A percentile compares a stretch with the other conserved stretches of the same genome.
These are phyloP conservation scores for Austroboletus festivus DNA, from an alignment of 768 basidiomycete genomes.

Conservation along the genomic window DNA sequence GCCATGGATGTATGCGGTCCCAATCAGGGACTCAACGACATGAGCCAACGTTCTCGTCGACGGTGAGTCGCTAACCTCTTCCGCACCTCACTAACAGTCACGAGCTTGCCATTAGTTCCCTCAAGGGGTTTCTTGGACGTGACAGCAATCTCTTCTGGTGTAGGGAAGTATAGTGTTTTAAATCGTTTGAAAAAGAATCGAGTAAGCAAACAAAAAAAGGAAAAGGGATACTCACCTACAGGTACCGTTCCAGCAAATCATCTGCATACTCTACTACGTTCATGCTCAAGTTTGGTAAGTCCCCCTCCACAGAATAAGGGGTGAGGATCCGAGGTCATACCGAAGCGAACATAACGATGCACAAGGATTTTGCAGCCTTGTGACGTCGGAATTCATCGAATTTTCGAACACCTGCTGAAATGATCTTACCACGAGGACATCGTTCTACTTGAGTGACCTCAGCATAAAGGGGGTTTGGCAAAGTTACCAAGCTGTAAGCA, in stretches of 20 bases:
- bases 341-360: too few relatives aligned
- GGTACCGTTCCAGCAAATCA: too few relatives aligned
- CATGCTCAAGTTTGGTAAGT: too few relatives aligned
- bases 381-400: too few relatives aligned
- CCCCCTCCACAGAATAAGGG: too few relatives aligned
- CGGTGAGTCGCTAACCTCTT: constrained; percentile 37
- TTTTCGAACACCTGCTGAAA: too few relatives aligned
- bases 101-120: constrained; percentile 19
- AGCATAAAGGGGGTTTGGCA: neutral
- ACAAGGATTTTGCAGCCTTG: too few relatives aligned
- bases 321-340: too few relatives aligned
- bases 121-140: constrained; percentile 18
- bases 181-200: constrained; percentile 40
- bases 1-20: constrained; percentile 71
- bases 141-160: neutral
- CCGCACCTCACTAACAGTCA: constrained; percentile 25
- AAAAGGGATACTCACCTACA: too few relatives aligned
- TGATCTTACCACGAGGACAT: too few relatives aligned
- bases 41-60: constrained; percentile 86
- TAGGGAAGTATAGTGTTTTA: constrained; percentile 32
- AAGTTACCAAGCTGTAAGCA: neutral
- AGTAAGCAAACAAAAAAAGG: too few relatives aligned
- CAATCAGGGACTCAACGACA: constrained; percentile 79
- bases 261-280: too few relatives aligned
- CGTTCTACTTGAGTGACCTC: neutral